Conservation (phyloP, 345 rosid genomes). For the Populus deltoides region DNA sequence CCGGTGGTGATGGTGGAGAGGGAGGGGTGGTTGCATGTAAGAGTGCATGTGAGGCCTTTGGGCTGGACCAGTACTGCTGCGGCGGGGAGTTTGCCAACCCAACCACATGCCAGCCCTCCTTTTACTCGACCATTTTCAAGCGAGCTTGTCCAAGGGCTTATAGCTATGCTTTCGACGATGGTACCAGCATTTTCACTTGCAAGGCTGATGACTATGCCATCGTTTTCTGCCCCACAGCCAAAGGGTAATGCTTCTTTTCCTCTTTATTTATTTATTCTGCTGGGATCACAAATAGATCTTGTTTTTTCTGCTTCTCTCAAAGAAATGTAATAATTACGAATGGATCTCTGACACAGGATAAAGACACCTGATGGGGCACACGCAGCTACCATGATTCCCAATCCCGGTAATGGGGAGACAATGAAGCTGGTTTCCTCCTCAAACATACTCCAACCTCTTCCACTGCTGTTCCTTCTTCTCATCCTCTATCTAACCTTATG, state of each 20-base stretch:
- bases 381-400: constrained; percentile 26
- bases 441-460: constrained; percentile 31
- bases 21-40: constrained; percentile 67
- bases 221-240: constrained; percentile 64
- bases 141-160: constrained; percentile 86
- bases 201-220: constrained; percentile 68
- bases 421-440: constrained; percentile 50
- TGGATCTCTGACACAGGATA: constrained; percentile 27
- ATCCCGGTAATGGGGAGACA: constrained; percentile 28
- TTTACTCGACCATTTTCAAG: constrained; percentile 72
- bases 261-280: background rate
- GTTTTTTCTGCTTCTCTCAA: background rate
- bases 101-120: constrained; percentile 64
- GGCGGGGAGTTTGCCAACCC: constrained; percentile 90
- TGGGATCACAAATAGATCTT: background rate
- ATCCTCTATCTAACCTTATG: constrained; percentile 24
- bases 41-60: constrained; percentile 88
- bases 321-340: background rate
- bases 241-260: constrained; percentile 27
- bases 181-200: constrained; percentile 86
- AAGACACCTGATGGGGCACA: constrained; percentile 23
- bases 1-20: constrained; percentile 39
- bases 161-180: constrained; percentile 78
- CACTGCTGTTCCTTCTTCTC: constrained; percentile 27
- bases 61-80: constrained; percentile 83